Percentiles rank a stretch among this genome's conserved stretches.
Conservation (phyloP, 805 yeast genomes). For the Ogataea pini region DNA sequence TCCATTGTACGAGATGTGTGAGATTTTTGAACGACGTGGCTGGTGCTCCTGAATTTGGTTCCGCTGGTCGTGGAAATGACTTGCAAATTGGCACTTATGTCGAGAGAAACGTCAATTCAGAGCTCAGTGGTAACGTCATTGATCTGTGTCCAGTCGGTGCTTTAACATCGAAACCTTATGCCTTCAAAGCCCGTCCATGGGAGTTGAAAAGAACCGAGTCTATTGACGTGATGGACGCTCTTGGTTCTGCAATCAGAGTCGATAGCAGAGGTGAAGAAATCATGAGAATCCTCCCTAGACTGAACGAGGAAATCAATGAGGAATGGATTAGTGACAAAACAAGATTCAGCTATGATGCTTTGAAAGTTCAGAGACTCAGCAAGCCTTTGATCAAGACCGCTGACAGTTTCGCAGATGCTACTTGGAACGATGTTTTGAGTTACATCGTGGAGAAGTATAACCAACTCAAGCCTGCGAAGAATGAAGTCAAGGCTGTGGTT, state of each 20-base stretch:
- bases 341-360: conserved; percentile 82
- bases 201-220: conserved; percentile 87
- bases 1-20: conserved; percentile 89
- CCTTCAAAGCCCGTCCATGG: conserved; percentile 94
- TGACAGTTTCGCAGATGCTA: conserved; percentile 66
- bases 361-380: conserved; percentile 82
- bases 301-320: conserved; percentile 84
- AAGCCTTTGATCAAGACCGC: conserved; percentile 75
- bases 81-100: conserved; percentile 90
- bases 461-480: conserved; percentile 56
- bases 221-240: conserved; percentile 78
- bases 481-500: conserved; percentile 77
- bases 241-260: conserved; percentile 81
- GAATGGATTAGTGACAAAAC: conserved; percentile 92
- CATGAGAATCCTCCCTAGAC: conserved; percentile 82
- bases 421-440: conserved; percentile 85
- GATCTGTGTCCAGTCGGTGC: conserved; percentile 94
- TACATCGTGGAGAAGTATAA: conserved; percentile 64
- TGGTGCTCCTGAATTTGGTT: conserved; percentile 89
- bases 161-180: conserved; percentile 84
- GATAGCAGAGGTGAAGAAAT: conserved; percentile 87
- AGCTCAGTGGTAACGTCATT: conserved; percentile 81
- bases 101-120: conserved; percentile 80
- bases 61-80: conserved; percentile 88
- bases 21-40: conserved; percentile 89